These are phyloP conservation scores for Xylaria arbuscula DNA, from an alignment of 2,329 filamentous ascomycete species.

Conservation along the genomic window DNA sequence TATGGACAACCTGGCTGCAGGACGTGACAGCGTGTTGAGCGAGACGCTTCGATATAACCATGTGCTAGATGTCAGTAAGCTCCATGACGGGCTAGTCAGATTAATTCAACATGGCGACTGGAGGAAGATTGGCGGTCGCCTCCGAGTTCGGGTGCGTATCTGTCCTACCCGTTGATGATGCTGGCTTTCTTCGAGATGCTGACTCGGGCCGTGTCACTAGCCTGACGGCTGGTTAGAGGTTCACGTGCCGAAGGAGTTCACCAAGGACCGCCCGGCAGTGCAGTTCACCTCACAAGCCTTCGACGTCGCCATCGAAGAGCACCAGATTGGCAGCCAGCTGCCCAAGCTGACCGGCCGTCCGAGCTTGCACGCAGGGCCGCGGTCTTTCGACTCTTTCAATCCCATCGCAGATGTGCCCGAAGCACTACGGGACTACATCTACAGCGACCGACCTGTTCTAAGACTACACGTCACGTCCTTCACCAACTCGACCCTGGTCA, in stretches of 20 bases:
- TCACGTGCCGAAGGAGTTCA: constrained; percentile 21
- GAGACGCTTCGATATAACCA: constrained; percentile 29
- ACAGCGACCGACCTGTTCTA: constrained; percentile 18
- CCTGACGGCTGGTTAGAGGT: constrained; percentile 17
- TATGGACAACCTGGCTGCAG: constrained; percentile 15
- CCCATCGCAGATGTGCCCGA: constrained; percentile 15
- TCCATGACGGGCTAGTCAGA: constrained; percentile 19
- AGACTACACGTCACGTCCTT: constrained; percentile 8
- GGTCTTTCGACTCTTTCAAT: constrained; percentile 19
- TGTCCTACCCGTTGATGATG: neutral
- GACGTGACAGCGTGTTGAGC: constrained; percentile 25
- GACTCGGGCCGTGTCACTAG: neutral
- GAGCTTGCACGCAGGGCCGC: constrained; percentile 7
- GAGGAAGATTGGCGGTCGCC: constrained; percentile 25
- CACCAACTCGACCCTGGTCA: constrained; percentile 17
- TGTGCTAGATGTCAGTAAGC: constrained; percentile 27
- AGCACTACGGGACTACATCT: constrained; percentile 6
- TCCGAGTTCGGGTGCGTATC: constrained; percentile 17
- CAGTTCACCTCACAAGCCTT: constrained; percentile 14
- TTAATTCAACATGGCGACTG: constrained; percentile 28
- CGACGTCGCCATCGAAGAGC: constrained; percentile 19
- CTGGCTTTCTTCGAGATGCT: neutral
- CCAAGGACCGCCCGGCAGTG: constrained; percentile 15
- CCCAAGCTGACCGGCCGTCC: constrained; percentile 6
- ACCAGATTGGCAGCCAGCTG: constrained; percentile 15